Evolutionary conservation across 1,284 basidiomycete species (phyloP), one percentile per base, ranked within the genome.

Genomic region (Trichosporon coremiiforme): DNA sequence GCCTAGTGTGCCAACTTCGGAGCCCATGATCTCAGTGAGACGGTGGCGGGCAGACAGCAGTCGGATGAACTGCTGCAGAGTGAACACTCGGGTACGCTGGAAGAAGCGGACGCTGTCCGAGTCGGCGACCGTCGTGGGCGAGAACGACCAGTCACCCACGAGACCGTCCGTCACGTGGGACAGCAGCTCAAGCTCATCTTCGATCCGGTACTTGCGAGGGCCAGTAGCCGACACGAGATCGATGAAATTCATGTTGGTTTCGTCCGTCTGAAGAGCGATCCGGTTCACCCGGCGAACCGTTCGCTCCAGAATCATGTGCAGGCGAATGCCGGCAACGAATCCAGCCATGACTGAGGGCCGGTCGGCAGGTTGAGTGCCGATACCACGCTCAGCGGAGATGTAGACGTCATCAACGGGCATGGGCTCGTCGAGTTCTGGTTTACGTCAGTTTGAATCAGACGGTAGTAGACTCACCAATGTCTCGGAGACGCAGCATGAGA

Each of bases 81-180:
- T 75, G 41, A 76, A 79, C 62, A 76, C 75, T 60, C 77, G 68
- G 1, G 77, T 77, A 31, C 76, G 76, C 67, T 77, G 75, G 74
- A 79, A 79, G 71, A 79, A 79, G 33, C 75, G 72, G 4, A 77
- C 77, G 35, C 71, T 75, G 71, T 77, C 76, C 2, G 73, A 74
- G 65, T 79, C 76, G 22, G 74, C 66, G 9, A 79, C 75, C 0
- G 77, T 79, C 1, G 71, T 68, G 10, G 74, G 74, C 4, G 75
- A 75, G 67, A 73, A 79, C 2, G 73, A 73, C 77, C 77, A 79
- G 65, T 79, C 77, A 53, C 76, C 76, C 1, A 74, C 74, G 3
- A 79, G 69, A 4, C 74, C 75, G 41, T 75, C 76, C 6, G 76
- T 75, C 38, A 77, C 72, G 45, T 73, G 73, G 5, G 75, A 67